A percentile compares a stretch with the other conserved stretches of the same genome.
Evolutionary conservation across 805 yeast species (phyloP).

Genomic region (Ascoidea tarda): DNA sequence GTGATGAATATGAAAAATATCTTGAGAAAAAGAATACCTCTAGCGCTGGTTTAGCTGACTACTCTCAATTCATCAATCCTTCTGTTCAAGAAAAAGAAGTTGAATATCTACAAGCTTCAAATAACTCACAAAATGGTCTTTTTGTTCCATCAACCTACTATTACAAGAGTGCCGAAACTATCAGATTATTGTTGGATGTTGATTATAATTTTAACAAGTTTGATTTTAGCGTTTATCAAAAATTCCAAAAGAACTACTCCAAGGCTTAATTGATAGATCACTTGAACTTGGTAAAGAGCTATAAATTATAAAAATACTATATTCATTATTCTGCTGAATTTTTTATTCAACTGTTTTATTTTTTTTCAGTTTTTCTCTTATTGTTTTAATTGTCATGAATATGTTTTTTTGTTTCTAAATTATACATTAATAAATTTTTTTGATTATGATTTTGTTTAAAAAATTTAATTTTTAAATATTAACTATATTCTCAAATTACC

Average conservation of each 20-base stretch:
- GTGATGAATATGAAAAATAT: not conserved
- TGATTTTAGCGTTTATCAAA: constrained; percentile 30
- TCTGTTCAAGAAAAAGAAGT: not conserved
- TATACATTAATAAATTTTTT: no score
- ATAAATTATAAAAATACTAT: no score
- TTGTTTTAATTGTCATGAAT: no score
- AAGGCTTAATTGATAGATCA: not conserved
- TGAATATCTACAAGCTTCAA: constrained; percentile 1
- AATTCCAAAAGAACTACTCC: constrained; percentile 17
- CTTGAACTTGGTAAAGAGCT: no score
- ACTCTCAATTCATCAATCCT: no score
- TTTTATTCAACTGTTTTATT: no score
- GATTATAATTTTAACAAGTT: constrained; percentile 48
- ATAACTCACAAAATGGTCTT: constrained; percentile 1
- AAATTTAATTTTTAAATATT: no score
- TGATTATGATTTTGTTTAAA: no score
- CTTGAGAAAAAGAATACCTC: not conserved
- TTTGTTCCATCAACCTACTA: constrained; percentile 16
- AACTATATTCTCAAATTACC: no score
- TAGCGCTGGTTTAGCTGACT: not conserved
- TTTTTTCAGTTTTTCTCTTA: no score
- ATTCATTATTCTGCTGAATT: no score
- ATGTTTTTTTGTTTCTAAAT: no score
- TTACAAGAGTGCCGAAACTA: constrained; percentile 45
- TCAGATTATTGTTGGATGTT: constrained; percentile 46